Conservation (phyloP, 805 yeast genomes). For the Wickerhamomyces bovis region DNA sequence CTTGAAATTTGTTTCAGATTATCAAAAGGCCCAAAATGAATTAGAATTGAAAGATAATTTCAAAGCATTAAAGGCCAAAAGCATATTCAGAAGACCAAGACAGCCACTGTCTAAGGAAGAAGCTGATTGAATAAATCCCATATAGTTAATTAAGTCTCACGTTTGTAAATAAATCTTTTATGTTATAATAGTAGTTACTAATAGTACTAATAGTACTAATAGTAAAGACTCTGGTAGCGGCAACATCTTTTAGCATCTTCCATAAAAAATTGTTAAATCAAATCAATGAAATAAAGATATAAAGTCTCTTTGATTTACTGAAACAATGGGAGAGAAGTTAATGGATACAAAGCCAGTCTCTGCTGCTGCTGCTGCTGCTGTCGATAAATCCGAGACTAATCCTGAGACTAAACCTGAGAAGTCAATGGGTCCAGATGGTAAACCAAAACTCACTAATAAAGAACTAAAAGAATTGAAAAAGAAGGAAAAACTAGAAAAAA, state of each 20-base stretch:
- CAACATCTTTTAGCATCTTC: background rate
- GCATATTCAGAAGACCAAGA: slow-evolving; percentile 3
- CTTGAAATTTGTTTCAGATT: slow-evolving; percentile 6
- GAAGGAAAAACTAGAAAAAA: slow-evolving; percentile 84
- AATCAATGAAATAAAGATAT: no score
- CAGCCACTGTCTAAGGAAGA: background rate
- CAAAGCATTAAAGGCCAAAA: slow-evolving; percentile 9
- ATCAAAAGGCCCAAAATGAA: slow-evolving; percentile 7
- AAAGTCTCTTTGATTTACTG: no score
- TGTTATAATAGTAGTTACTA: no score
- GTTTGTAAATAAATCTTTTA: background rate
- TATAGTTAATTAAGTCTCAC: background rate
- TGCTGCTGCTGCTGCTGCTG: background rate
- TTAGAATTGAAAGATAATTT: slow-evolving; percentile 4
- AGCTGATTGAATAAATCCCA: no score
- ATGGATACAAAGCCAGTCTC: background rate
- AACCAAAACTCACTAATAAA: slow-evolving; percentile 52
- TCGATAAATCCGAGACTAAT: background rate
- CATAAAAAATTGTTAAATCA: background rate
- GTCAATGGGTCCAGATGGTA: slow-evolving; percentile 7
- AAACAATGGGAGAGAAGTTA: background rate
- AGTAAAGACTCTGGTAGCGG: background rate
- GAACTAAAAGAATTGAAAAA: slow-evolving; percentile 85
- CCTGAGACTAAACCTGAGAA: slow-evolving; percentile 1
- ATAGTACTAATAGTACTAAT: no score